phyloP scores from a whole-genome alignment of 352 stramenopile species.

The Globisporangium emineosum region DNA sequence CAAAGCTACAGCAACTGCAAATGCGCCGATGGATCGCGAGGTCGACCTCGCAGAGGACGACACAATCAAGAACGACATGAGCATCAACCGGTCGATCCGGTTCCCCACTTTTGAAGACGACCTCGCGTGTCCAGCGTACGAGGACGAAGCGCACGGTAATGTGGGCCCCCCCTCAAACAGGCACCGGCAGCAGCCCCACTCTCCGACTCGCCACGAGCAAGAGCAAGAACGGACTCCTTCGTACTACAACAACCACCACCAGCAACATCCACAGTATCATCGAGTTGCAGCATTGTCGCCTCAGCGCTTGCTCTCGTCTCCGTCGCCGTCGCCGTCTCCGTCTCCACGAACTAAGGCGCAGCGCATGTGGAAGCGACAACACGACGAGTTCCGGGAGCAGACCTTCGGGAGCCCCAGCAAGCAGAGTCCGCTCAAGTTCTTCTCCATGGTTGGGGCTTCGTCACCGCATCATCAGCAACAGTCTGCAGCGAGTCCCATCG shows the following conservation, averaged over 20 bases:
- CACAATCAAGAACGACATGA: slow-evolving; percentile 18
- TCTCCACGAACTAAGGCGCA: slow-evolving; percentile 17
- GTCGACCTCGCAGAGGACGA: slow-evolving; percentile 24
- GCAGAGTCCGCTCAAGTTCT: slow-evolving; percentile 11
- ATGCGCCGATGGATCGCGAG: background rate
- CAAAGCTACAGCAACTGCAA: background rate
- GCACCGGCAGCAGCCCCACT: background rate
- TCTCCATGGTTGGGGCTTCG: background rate
- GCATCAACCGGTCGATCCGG: slow-evolving; percentile 16
- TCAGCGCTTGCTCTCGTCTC: slow-evolving; percentile 14
- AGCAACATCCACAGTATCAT: background rate
- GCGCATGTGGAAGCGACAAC: slow-evolving; percentile 23
- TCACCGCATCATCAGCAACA: background rate
- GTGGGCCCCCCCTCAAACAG: background rate
- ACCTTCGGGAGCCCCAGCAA: slow-evolving; percentile 13
- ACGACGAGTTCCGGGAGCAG: slow-evolving; percentile 24
- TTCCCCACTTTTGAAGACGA: slow-evolving; percentile 65
- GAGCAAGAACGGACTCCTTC: background rate
- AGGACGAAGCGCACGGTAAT: slow-evolving; percentile 32
- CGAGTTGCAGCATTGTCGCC: background rate
- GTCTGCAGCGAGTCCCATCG: slow-evolving; percentile 18
- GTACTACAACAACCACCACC: background rate
- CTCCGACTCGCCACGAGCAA: background rate
- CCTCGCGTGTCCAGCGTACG: slow-evolving; percentile 52
- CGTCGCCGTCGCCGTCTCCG: slow-evolving; percentile 25